These are phyloP conservation scores for Mycosphaerella arachidis DNA, from an alignment of 2,329 filamentous ascomycete genomes.

Conservation along the genomic window DNA sequence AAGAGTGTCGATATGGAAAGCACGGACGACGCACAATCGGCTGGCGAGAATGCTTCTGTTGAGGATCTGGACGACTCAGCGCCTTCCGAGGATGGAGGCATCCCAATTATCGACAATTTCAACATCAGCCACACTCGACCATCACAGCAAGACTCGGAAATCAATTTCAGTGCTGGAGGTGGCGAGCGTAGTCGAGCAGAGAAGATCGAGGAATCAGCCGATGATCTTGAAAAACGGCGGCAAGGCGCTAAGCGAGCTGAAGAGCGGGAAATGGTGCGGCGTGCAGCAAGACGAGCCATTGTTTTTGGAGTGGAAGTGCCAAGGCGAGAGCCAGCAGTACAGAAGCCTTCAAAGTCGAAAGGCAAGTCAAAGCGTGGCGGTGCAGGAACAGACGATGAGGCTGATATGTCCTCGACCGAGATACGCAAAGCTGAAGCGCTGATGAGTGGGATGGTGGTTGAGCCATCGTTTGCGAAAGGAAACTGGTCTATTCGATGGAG, in stretches of 20 bases:
- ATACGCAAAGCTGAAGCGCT: constrained; percentile 54
- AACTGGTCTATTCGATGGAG: constrained; percentile 58
- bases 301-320: constrained; percentile 49
- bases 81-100: constrained; percentile 16
- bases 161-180: constrained; percentile 52
- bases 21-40: neutral
- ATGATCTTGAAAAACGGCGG: constrained; percentile 47
- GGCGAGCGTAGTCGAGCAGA: constrained; percentile 55
- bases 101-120: constrained; percentile 11
- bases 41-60: constrained; percentile 10
- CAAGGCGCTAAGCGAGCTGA: constrained; percentile 48
- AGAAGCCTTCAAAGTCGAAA: constrained; percentile 13
- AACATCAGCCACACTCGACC: constrained; percentile 29
- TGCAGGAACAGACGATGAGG: constrained; percentile 19
- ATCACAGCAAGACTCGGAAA: constrained; percentile 44
- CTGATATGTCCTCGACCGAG: constrained; percentile 16
- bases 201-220: constrained; percentile 49
- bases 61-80: constrained; percentile 15
- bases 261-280: constrained; percentile 55
- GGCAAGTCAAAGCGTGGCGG: constrained; percentile 15
- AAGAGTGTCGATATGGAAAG: constrained; percentile 44
- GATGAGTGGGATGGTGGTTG: constrained; percentile 55
- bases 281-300: constrained; percentile 58
- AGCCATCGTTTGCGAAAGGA: constrained; percentile 58
- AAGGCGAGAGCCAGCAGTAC: constrained; percentile 2